Evolutionary conservation across 1,284 basidiomycete genomes (phyloP), one percentile per base, ranked within the genome.

Genomic region (Sanghuangporus sanghuang): DNA sequence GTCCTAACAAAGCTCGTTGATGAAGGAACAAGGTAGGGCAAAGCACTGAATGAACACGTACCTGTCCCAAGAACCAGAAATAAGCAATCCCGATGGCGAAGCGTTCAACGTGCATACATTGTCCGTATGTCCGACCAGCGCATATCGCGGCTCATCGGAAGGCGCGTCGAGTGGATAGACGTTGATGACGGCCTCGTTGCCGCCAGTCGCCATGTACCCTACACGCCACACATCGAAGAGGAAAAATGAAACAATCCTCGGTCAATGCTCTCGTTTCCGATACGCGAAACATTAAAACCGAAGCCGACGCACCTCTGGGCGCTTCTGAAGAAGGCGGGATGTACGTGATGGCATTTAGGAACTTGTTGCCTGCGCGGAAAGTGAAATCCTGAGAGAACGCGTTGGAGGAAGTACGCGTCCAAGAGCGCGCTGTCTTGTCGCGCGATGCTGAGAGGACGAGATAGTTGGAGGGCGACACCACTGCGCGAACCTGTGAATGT

Each of bases 21-120:
- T 52, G 32, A 61, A 63, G 16, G 27, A 14, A 32, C 68, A 62
- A 49, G 53, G 56, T 14, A 48, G 59, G 64, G 32, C 42, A 44
- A 49, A 56, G 55, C 42, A 58, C 8, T 2, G 6, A 12, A 18
- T 62, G 56, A 32, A 16, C 75, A 32, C 88, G 75, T 71, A 95
- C 94, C 84, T 90, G 77, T 99, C 97, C 96, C 96, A 99, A 64
- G 94, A 96, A 21, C 96, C 96, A n/a, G 94, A 96, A 62, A 96
- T 86, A 65, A 96, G 86, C 63, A 85, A 80, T 6, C 92, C 92
- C 62, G 81, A 80, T 11, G 83, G 73, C 21, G 85, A 84, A 5
- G 86, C 83, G 71, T 93, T 84, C 65, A 99, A 79, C 32, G 94
- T 83, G 74, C 96, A 99, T 14, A 99, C 85, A 71, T 99, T 99